phyloP scores from a whole-genome alignment of 257 asterid species.

The Capsicum chinense region DNA sequence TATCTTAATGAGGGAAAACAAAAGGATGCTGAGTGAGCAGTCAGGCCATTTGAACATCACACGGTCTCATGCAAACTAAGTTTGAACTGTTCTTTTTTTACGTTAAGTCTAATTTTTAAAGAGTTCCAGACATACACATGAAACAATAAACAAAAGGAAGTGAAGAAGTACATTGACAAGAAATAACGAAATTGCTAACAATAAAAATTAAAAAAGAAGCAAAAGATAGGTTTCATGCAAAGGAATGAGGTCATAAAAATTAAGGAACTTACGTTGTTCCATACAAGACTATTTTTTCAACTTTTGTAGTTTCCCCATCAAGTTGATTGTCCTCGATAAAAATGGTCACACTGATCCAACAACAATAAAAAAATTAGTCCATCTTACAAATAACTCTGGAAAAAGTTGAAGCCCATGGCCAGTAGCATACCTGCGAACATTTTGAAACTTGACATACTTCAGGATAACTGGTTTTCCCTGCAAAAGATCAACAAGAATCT shows the following conservation, averaged over 20 bases:
- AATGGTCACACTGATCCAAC: constrained; percentile 72
- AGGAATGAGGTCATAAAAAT: constrained; percentile 23
- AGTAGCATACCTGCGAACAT: constrained; percentile 70
- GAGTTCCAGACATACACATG: constrained; percentile 21
- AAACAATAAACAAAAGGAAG: background rate
- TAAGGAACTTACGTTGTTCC: constrained; percentile 84
- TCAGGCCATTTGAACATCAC: constrained; percentile 12
- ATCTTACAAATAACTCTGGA: constrained; percentile 8
- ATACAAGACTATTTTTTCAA: constrained; percentile 82
- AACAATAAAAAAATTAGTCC: constrained; percentile 27
- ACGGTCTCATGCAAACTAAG: background rate
- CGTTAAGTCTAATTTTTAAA: constrained; percentile 10
- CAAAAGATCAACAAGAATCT: constrained; percentile 13
- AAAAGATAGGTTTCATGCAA: background rate
- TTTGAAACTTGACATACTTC: constrained; percentile 87
- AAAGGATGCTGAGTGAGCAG: constrained; percentile 15
- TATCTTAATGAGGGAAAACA: background rate
- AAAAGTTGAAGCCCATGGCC: constrained; percentile 20
- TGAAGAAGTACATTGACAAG: background rate
- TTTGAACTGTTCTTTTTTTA: background rate
- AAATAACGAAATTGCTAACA: background rate
- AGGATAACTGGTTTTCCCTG: constrained; percentile 72
- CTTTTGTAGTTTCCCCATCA: constrained; percentile 74
- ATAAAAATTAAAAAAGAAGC: background rate
- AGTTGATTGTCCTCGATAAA: constrained; percentile 96